These are phyloP conservation scores for Aspergillus puulaauensis DNA, from an alignment of 2,329 filamentous ascomycete genomes.

Conservation along the genomic window DNA sequence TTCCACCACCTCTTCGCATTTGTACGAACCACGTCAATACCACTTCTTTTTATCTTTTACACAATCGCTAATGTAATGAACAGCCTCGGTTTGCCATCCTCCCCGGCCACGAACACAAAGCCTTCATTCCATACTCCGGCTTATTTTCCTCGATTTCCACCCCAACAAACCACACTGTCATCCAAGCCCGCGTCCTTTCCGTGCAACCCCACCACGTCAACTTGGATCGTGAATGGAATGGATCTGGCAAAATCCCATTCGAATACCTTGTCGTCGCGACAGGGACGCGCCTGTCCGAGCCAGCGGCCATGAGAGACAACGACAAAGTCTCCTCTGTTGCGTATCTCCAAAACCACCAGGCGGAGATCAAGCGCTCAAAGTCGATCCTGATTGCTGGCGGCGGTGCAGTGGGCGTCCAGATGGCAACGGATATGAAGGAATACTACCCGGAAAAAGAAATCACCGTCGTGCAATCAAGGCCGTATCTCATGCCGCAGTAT, in stretches of 20 bases:
- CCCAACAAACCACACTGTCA: conserved; percentile 24
- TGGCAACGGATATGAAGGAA: conserved; percentile 52
- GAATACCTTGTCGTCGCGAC: conserved; percentile 37
- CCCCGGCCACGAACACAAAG: conserved; percentile 37
- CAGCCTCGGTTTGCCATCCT: conserved; percentile 36
- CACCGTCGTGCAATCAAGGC: conserved; percentile 49
- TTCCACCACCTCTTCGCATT: conserved; percentile 39
- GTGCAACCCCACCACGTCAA: conserved; percentile 27
- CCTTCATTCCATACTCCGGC: conserved; percentile 35
- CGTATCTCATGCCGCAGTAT: conserved; percentile 36
- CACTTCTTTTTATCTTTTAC: too few relatives aligned
- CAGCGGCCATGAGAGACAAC: conserved; percentile 32
- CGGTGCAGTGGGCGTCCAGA: conserved; percentile 52
- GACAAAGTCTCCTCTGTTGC: conserved; percentile 34
- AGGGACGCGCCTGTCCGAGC: conserved; percentile 33
- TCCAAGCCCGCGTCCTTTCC: conserved; percentile 34
- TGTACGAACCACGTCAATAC: conserved; percentile 18
- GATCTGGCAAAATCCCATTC: conserved; percentile 29
- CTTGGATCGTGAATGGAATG: conserved; percentile 37
- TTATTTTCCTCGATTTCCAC: conserved; percentile 28
- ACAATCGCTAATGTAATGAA: not conserved
- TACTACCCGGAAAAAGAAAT: conserved; percentile 49
- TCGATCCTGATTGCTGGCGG: conserved; percentile 45
- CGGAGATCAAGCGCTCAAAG: conserved; percentile 26
- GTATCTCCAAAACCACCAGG: conserved; percentile 35